A percentile compares a stretch with the other conserved stretches of the same genome.
Conservation (phyloP, 2,329 filamentous ascomycete species). For the Pestalotiopsis sp. region DNA sequence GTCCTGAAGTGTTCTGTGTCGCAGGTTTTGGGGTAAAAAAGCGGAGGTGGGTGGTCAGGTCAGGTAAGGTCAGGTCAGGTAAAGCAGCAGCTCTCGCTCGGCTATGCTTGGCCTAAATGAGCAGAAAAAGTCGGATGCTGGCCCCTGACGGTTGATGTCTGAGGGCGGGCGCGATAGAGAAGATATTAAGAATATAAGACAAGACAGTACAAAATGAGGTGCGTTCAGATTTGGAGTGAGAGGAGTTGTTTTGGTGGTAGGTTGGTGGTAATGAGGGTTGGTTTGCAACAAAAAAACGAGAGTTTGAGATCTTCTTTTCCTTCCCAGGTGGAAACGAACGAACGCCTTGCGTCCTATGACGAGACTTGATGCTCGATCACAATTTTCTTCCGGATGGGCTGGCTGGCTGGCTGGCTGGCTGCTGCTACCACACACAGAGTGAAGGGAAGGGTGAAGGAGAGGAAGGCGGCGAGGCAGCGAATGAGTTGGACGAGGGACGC, state of each 20-base stretch:
- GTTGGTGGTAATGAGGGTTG: background rate
- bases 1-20: constrained; percentile 17
- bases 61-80: background rate
- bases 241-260: background rate
- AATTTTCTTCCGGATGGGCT: background rate
- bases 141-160: constrained; percentile 8
- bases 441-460: background rate
- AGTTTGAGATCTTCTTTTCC: background rate
- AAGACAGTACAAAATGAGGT: background rate
- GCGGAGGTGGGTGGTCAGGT: constrained; percentile 12
- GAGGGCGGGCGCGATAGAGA: background rate
- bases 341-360: constrained; percentile 9
- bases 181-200: constrained; percentile 13
- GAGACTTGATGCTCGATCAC: constrained; percentile 5
- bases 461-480: constrained; percentile 1
- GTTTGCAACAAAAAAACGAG: background rate
- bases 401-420: background rate
- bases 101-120: constrained; percentile 16
- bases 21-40: constrained; percentile 18
- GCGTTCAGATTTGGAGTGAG: background rate
- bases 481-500: background rate
- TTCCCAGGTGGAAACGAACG: background rate
- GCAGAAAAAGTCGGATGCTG: background rate
- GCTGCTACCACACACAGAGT: background rate
- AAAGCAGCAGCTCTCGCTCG: background rate